phyloP scores from a whole-genome alignment of 495 filamentous ascomycete genomes.

The Hyaloscypha hepaticicola region DNA sequence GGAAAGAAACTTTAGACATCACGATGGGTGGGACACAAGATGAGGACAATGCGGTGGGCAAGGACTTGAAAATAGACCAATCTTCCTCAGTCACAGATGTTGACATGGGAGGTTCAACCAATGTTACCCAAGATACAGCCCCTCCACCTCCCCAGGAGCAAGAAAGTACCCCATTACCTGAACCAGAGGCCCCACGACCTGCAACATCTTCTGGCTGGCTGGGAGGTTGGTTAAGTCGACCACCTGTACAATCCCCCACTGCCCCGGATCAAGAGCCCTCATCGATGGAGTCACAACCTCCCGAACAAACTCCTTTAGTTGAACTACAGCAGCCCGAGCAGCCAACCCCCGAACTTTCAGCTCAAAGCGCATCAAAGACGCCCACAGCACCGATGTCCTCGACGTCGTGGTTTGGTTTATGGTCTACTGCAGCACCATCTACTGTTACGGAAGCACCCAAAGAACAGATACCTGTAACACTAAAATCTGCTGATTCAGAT shows the following conservation, averaged over 20 bases:
- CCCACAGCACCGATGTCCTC: conserved; percentile 23
- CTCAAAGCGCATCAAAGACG: not conserved
- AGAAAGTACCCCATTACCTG: conserved; percentile 8
- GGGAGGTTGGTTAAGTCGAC: conserved; percentile 52
- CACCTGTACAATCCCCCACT: conserved; percentile 29
- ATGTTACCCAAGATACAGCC: not conserved
- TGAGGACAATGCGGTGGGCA: conserved; percentile 3
- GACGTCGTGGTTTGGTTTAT: conserved; percentile 53
- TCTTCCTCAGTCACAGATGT: not conserved
- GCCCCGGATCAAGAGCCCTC: conserved; percentile 30
- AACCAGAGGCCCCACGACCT: conserved; percentile 30
- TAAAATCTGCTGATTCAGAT: conserved; percentile 31
- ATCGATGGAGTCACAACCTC: conserved; percentile 14
- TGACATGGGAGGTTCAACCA: conserved; percentile 2
- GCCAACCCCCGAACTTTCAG: not conserved
- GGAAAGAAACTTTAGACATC: conserved; percentile 33
- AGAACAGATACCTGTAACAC: conserved; percentile 32
- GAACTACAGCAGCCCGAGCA: not conserved
- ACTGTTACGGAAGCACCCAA: conserved; percentile 10
- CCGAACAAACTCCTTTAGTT: conserved; percentile 8
- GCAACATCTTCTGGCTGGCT: conserved; percentile 52
- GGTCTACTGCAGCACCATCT: conserved; percentile 37
- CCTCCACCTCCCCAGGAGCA: not conserved
- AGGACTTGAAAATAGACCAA: conserved; percentile 1
- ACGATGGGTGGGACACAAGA: conserved; percentile 29